A percentile compares a stretch with the other conserved stretches of the same genome.
Evolutionary conservation across 257 asterid species (phyloP).

Genomic region (Thymus mandschuricus): DNA sequence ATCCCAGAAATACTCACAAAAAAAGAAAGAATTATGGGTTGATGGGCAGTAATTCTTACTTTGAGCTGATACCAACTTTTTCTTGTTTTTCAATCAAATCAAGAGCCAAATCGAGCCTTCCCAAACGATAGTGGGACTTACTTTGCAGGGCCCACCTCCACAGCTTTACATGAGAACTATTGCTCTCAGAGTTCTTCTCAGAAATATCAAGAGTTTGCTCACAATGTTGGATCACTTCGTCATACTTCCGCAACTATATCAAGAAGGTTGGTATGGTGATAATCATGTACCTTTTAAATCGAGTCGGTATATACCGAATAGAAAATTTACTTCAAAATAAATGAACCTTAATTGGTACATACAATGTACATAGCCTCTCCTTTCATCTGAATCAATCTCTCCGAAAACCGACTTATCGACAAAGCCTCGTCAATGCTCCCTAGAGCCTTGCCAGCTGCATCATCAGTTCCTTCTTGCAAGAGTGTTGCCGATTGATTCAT

Average conservation of each 20-base stretch:
- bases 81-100: slow-evolving; percentile 74
- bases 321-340: slow-evolving; percentile 18
- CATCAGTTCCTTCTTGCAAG: slow-evolving; percentile 62
- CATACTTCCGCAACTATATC: slow-evolving; percentile 63
- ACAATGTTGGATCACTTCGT: slow-evolving; percentile 76
- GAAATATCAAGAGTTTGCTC: slow-evolving; percentile 71
- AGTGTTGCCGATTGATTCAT: slow-evolving; percentile 52
- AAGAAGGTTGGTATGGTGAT: slow-evolving; percentile 23
- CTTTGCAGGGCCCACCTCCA: slow-evolving; percentile 89
- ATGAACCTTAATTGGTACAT: slow-evolving; percentile 37
- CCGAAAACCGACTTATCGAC: slow-evolving; percentile 73
- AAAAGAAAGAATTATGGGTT: slow-evolving; percentile 21
- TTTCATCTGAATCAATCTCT: slow-evolving; percentile 80
- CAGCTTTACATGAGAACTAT: slow-evolving; percentile 44
- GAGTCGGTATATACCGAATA: not conserved
- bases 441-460: slow-evolving; percentile 64
- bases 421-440: slow-evolving; percentile 62
- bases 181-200: slow-evolving; percentile 56
- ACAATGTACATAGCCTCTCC: slow-evolving; percentile 84
- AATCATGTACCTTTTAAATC: slow-evolving; percentile 14
- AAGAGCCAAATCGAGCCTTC: slow-evolving; percentile 88
- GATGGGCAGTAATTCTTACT: slow-evolving; percentile 46
- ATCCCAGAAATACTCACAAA: slow-evolving; percentile 29
- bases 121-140: slow-evolving; percentile 70
- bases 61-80: slow-evolving; percentile 39